phyloP scores from a whole-genome alignment of 169 alveolate genomes.

The Cryptosporidium parvum region DNA sequence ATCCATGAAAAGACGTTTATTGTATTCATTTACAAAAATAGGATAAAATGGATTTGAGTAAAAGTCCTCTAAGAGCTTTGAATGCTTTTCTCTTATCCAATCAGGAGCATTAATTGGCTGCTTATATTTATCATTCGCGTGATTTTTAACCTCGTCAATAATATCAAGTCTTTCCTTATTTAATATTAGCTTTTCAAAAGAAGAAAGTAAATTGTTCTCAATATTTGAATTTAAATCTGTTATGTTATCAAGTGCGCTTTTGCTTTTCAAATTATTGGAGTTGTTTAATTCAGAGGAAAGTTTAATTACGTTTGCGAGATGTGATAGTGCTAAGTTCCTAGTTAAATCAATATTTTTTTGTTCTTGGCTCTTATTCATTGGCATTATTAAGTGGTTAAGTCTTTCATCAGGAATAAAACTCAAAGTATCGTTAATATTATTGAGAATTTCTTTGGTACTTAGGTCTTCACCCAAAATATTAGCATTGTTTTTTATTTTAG shows the following conservation, averaged over 20 bases:
- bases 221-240: neutral
- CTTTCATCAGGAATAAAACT: slow-evolving; percentile 27
- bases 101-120: slow-evolving; percentile 61
- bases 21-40: slow-evolving; percentile 62
- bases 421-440: slow-evolving; percentile 16
- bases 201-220: slow-evolving; percentile 14
- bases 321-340: slow-evolving; percentile 42
- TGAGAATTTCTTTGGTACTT: neutral
- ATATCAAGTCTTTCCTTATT: slow-evolving; percentile 20
- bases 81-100: slow-evolving; percentile 45
- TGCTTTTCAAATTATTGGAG: neutral
- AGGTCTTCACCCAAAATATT: slow-evolving; percentile 1
- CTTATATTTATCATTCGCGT: slow-evolving; percentile 21
- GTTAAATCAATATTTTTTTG: slow-evolving; percentile 31
- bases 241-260: slow-evolving; percentile 18
- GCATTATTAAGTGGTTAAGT: slow-evolving; percentile 18
- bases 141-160: slow-evolving; percentile 20
- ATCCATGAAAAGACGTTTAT: slow-evolving; percentile 17
- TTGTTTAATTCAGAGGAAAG: neutral
- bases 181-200: slow-evolving; percentile 36
- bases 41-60: slow-evolving; percentile 73
- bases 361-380: slow-evolving; percentile 35
- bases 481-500: neutral
- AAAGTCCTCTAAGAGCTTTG: slow-evolving; percentile 51
- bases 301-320: slow-evolving; percentile 40